These are phyloP conservation scores for Scheffersomyces segobiensis DNA, from an alignment of 1,139 yeast genomes.

Conservation along the genomic window DNA sequence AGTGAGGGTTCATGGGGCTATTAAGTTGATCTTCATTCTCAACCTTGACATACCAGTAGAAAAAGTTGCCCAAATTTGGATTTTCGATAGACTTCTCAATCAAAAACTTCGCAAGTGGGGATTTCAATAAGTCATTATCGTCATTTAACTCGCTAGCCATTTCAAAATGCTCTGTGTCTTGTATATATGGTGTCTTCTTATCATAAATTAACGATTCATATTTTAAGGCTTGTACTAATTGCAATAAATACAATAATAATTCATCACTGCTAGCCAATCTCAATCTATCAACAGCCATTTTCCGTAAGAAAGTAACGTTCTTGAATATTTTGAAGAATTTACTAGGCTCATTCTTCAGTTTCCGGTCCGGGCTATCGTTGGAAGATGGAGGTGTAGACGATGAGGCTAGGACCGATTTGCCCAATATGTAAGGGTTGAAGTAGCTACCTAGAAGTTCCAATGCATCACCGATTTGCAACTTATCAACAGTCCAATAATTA, in stretches of 20 bases:
- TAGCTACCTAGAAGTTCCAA: constrained; percentile 80
- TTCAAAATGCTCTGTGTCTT: constrained; percentile 14
- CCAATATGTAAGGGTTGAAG: constrained; percentile 46
- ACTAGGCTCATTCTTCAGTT: constrained; percentile 28
- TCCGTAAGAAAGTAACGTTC: constrained; percentile 51
- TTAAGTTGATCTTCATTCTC: constrained; percentile 72
- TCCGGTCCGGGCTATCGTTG: not conserved
- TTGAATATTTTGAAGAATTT: constrained; percentile 33
- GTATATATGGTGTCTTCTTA: constrained; percentile 4
- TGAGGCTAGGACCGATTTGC: constrained; percentile 3
- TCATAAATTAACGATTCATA: constrained; percentile 51
- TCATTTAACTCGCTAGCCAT: constrained; percentile 24
- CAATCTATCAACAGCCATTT: constrained; percentile 85
- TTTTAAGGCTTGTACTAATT: constrained; percentile 88
- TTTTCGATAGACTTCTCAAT: constrained; percentile 71
- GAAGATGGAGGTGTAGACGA: not conserved
- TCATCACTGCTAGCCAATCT: constrained; percentile 79
- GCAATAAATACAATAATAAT: constrained; percentile 76
- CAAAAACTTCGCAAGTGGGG: constrained; percentile 78
- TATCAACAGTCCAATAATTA: constrained; percentile 53
- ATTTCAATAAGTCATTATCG: constrained; percentile 27
- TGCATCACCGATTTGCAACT: constrained; percentile 90
- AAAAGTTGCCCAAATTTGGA: constrained; percentile 70
- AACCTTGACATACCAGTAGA: constrained; percentile 90
- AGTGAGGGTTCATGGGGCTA: constrained; percentile 10